phyloP scores from a whole-genome alignment of 2,329 filamentous ascomycete species.

The Albophoma yamanashiensis region DNA sequence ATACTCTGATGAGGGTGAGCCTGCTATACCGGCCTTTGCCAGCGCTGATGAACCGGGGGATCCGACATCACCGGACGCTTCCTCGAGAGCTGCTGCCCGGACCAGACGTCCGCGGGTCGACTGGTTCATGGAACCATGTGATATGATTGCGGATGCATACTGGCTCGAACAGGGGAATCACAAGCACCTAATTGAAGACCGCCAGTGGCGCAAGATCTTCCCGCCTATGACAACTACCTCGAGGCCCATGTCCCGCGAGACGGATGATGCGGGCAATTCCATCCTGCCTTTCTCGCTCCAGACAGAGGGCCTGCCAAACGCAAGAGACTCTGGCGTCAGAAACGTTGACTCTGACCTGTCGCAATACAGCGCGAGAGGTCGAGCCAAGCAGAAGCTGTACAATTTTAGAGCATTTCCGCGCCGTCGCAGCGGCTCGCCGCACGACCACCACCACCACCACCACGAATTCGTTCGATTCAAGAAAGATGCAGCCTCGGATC shows the following conservation, averaged over 20 bases:
- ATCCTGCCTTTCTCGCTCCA: slow-evolving; percentile 15
- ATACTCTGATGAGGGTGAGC: slow-evolving; percentile 11
- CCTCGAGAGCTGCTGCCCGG: slow-evolving; percentile 40
- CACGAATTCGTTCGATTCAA: slow-evolving; percentile 42
- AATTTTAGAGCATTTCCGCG: slow-evolving; percentile 43
- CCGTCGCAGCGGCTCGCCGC: slow-evolving; percentile 37
- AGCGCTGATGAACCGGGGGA: slow-evolving; percentile 32
- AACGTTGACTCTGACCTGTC: slow-evolving; percentile 29
- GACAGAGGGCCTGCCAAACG: slow-evolving; percentile 11
- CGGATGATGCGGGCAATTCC: slow-evolving; percentile 12
- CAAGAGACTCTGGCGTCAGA: slow-evolving; percentile 9
- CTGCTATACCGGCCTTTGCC: slow-evolving; percentile 32
- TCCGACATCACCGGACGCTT: slow-evolving; percentile 31
- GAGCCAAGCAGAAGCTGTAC: slow-evolving; percentile 50
- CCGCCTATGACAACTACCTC: slow-evolving; percentile 24
- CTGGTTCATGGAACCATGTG: slow-evolving; percentile 74
- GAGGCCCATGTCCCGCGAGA: slow-evolving; percentile 19
- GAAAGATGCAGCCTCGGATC: slow-evolving; percentile 43
- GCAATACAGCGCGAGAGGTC: slow-evolving; percentile 44
- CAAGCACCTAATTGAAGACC: slow-evolving; percentile 72
- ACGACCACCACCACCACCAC: slow-evolving; percentile 31
- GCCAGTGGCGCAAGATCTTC: slow-evolving; percentile 64
- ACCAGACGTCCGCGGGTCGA: slow-evolving; percentile 66
- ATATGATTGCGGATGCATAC: slow-evolving; percentile 79
- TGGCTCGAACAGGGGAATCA: slow-evolving; percentile 82